Percentiles rank a stretch among this genome's conserved stretches.
Conservation (phyloP, 805 yeast species). For the Starmerella scarabaei region DNA sequence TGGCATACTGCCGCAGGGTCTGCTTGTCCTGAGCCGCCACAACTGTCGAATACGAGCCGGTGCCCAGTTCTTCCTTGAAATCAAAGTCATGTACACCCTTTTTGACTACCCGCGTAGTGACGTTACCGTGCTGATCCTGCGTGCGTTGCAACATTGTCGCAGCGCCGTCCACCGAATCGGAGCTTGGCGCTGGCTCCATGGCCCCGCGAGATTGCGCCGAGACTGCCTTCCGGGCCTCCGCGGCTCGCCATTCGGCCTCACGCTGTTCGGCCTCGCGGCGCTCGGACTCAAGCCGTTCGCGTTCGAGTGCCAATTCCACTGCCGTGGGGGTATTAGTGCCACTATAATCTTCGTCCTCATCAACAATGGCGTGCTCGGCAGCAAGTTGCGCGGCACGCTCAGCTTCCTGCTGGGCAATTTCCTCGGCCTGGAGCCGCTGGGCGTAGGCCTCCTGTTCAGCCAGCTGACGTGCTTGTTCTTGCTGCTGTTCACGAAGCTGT, state of each 20-base stretch:
- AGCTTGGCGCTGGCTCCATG: neutral
- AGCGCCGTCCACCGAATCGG: conserved; percentile 10
- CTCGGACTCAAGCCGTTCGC: neutral
- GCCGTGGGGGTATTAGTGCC: too few relatives aligned
- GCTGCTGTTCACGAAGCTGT: conserved; percentile 1
- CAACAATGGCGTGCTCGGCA: neutral
- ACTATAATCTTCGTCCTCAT: too few relatives aligned
- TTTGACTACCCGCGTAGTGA: conserved; percentile 38
- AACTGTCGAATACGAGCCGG: conserved; percentile 92
- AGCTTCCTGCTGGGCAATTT: neutral
- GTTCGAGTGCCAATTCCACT: too few relatives aligned
- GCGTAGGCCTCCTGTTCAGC: neutral
- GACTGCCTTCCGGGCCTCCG: neutral
- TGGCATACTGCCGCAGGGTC: conserved; percentile 68
- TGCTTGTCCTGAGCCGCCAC: conserved; percentile 70
- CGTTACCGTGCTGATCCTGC: conserved; percentile 32
- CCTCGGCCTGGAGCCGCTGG: neutral
- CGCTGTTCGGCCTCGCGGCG: neutral
- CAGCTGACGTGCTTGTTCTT: neutral
- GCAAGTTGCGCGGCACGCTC: neutral
- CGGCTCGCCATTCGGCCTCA: neutral
- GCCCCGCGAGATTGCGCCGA: neutral
- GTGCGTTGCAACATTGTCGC: conserved; percentile 19
- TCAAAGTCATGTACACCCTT: conserved; percentile 68
- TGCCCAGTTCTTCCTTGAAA: conserved; percentile 81